A percentile compares a stretch with the other conserved stretches of the same genome.
Conservation (phyloP, 176 grass and related monocot species). For the Oryza punctata region DNA sequence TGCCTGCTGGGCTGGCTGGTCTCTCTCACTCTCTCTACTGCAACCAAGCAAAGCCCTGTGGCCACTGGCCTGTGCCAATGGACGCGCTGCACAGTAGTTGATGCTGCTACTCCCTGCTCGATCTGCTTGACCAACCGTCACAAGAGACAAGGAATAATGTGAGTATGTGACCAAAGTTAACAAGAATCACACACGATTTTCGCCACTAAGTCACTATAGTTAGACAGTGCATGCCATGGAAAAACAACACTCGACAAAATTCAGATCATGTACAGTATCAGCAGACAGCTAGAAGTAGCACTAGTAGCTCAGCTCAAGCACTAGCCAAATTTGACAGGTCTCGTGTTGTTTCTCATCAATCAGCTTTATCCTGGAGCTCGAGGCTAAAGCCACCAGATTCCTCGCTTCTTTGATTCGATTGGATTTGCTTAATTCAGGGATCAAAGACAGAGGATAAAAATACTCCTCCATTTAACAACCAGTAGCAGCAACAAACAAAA, state of each 20-base stretch:
- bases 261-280: neutral
- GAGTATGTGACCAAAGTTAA: neutral
- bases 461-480: neutral
- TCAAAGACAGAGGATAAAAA: neutral
- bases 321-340: no score
- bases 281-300: no score
- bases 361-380: no score
- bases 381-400: neutral
- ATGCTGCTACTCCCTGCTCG: neutral
- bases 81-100: neutral
- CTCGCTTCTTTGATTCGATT: neutral
- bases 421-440: neutral
- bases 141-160: neutral
- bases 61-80: neutral
- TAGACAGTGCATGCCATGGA: no score
- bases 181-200: neutral
- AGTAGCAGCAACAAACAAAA: neutral
- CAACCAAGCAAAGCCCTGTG: neutral
- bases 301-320: no score
- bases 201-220: no score
- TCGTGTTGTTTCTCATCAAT: no score
- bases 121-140: neutral
- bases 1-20: neutral
- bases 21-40: neutral
- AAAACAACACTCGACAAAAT: neutral